A percentile compares a stretch with the other conserved stretches of the same genome.
These are phyloP conservation scores for Aspergillus baeticus DNA, from an alignment of 495 filamentous ascomycete genomes.

Conservation along the genomic window DNA sequence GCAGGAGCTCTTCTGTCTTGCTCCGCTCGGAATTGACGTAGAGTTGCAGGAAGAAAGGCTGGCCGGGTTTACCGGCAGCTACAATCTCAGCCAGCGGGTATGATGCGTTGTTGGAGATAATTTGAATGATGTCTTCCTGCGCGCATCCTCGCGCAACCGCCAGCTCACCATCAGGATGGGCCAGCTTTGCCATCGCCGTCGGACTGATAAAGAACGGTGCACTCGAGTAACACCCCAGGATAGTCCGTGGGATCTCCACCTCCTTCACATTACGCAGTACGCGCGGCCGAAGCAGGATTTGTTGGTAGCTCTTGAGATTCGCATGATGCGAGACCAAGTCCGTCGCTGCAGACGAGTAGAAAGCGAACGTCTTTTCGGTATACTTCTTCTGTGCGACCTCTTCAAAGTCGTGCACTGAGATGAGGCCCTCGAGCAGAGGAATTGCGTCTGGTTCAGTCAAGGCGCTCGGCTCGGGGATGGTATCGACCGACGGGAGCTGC, in stretches of 20 bases:
- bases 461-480: neutral
- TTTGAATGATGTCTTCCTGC: slow-evolving; percentile 1
- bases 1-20: slow-evolving; percentile 53
- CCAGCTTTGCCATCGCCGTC: slow-evolving; percentile 64
- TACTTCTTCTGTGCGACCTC: slow-evolving; percentile 51
- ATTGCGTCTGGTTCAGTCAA: neutral
- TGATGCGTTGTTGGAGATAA: slow-evolving; percentile 50
- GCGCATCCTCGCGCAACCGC: slow-evolving; percentile 44
- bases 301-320: slow-evolving; percentile 47
- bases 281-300: slow-evolving; percentile 63
- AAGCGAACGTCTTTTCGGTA: slow-evolving; percentile 68
- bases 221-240: slow-evolving; percentile 56
- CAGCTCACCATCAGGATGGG: slow-evolving; percentile 62
- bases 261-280: slow-evolving; percentile 61
- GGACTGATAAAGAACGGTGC: slow-evolving; percentile 63
- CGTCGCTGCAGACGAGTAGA: slow-evolving; percentile 70
- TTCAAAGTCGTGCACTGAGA: slow-evolving; percentile 67
- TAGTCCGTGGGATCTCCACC: slow-evolving; percentile 20
- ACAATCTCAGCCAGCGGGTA: slow-evolving; percentile 57
- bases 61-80: slow-evolving; percentile 28
- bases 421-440: slow-evolving; percentile 59
- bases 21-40: slow-evolving; percentile 67
- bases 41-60: slow-evolving; percentile 64
- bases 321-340: slow-evolving; percentile 58
- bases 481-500: neutral